phyloP scores from a whole-genome alignment of 1,139 yeast genomes.

The Blastobotrys ciferrii region DNA sequence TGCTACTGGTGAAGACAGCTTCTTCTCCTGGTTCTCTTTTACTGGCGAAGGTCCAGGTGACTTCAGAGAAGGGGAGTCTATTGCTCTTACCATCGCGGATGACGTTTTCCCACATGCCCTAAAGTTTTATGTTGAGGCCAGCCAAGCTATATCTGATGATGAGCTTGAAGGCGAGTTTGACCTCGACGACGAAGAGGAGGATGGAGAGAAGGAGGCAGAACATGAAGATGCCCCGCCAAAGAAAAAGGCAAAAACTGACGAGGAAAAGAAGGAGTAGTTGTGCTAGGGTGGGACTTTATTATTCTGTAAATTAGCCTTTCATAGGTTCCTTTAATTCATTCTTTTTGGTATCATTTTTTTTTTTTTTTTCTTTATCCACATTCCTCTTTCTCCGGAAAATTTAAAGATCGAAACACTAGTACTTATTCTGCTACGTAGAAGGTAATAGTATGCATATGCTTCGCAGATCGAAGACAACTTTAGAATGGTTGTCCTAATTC shows the following conservation, averaged over 20 bases:
- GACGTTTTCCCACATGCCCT: conserved; percentile 43
- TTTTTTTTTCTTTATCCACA: too few species aligned
- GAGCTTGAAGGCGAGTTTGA: conserved; percentile 28
- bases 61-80: conserved; percentile 34
- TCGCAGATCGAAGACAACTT: too few species aligned
- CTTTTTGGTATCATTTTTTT: too few species aligned
- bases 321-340: neutral
- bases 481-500: too few species aligned
- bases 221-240: conserved; percentile 27
- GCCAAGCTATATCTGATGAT: conserved; percentile 25
- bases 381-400: too few species aligned
- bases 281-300: too few species aligned
- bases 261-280: conserved; percentile 4
- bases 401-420: too few species aligned
- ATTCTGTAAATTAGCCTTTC: neutral
- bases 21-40: conserved; percentile 40
- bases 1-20: conserved; percentile 24
- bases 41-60: conserved; percentile 38
- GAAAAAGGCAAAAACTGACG: conserved; percentile 26
- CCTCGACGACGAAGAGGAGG: conserved; percentile 30
- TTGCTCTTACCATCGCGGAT: conserved; percentile 39
- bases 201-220: conserved; percentile 21
- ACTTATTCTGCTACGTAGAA: too few species aligned
- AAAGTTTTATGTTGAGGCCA: conserved; percentile 32
- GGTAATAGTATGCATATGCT: too few species aligned